phyloP scores from a whole-genome alignment of 305 asterid species.

The Fraxinus nigra region DNA sequence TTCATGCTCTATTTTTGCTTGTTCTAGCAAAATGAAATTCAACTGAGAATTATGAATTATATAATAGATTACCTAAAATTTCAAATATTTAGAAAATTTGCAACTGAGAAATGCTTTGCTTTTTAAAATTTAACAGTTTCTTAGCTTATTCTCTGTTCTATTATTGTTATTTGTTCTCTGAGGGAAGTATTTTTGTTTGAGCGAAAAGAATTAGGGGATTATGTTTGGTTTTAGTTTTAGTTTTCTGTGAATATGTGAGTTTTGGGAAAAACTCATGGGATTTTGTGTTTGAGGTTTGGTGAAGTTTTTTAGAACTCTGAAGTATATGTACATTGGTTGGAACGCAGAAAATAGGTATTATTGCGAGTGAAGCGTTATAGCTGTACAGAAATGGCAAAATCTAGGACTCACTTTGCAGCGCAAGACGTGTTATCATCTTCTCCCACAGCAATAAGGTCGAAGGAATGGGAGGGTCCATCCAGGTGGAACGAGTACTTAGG shows the following conservation, averaged over 20 bases:
- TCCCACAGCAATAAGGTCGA: conserved; percentile 60
- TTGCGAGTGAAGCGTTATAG: conserved; percentile 28
- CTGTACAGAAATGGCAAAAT: conserved; percentile 56
- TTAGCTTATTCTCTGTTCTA: not conserved
- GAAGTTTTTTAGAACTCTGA: not conserved
- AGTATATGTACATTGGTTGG: not conserved
- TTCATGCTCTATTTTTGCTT: not conserved
- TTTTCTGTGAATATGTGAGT: not conserved
- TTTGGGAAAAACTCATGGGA: not conserved
- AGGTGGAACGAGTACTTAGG: conserved; percentile 98
- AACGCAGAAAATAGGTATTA: conserved; percentile 40
- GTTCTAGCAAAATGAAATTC: not conserved
- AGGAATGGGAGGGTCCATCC: conserved; percentile 84
- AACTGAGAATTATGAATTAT: not conserved
- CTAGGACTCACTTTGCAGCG: conserved; percentile 63
- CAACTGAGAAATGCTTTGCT: not conserved
- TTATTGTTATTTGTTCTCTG: not conserved
- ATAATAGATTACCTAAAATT: not conserved
- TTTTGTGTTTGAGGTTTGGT: not conserved
- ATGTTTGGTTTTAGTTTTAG: not conserved
- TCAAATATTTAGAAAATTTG: not conserved
- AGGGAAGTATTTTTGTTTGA: not conserved
- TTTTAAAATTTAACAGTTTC: not conserved
- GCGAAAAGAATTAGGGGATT: not conserved
- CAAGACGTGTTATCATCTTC: conserved; percentile 67